phyloP scores from a whole-genome alignment of 768 basidiomycete species.

The Hemileccinum rubropunctum region DNA sequence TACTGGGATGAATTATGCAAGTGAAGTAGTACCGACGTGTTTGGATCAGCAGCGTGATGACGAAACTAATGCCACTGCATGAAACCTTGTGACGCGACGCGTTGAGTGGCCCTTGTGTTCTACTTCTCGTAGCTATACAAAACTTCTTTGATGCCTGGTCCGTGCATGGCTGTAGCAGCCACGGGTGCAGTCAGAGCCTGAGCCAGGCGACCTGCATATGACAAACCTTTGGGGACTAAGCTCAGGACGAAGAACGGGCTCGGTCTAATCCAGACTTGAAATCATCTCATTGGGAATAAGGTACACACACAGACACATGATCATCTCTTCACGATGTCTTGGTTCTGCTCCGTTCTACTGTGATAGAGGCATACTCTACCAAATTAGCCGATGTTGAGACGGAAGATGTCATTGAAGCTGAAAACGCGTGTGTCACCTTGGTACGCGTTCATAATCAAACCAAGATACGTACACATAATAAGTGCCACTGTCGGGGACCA shows the following conservation, averaged over 20 bases:
- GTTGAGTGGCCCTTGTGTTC: neutral
- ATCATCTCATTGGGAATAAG: constrained; percentile 11
- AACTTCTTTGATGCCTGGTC: neutral
- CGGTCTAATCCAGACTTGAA: neutral
- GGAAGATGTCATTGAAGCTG: constrained; percentile 90
- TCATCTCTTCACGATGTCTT: constrained; percentile 17
- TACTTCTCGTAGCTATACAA: neutral
- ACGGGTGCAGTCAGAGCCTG: neutral
- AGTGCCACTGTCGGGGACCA: constrained; percentile 67
- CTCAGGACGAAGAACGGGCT: neutral
- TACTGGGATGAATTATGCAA: constrained; percentile 15
- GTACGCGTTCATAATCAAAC: neutral
- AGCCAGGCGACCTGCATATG: neutral
- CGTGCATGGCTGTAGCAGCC: neutral
- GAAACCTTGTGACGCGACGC: neutral
- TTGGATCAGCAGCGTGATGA: neutral
- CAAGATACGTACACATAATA: constrained; percentile 77
- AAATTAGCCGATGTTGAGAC: constrained; percentile 66
- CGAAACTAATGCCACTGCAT: neutral
- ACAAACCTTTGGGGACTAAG: neutral
- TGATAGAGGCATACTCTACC: neutral
- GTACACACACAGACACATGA: constrained; percentile 9
- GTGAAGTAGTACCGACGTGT: neutral
- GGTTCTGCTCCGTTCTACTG: constrained; percentile 7
- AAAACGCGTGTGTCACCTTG: constrained; percentile 5